Evolutionary conservation across 2,329 filamentous ascomycete species (phyloP).

Genomic region (Bimuria novae-zelandiae): DNA sequence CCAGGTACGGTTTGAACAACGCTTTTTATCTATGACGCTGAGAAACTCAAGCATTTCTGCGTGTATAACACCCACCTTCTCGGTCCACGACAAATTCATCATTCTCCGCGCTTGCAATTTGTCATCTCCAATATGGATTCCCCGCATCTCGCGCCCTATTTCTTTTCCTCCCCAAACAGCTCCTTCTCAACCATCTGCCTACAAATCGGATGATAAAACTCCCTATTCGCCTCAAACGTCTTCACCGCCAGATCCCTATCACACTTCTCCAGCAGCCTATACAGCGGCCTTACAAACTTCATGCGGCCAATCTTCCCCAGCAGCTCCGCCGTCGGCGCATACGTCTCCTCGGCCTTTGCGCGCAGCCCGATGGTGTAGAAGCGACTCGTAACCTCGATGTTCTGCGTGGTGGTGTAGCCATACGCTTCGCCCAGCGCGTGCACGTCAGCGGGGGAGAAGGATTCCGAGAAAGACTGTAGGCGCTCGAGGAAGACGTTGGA

Average conservation of each 20-base stretch:
- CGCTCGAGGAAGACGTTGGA: conserved; percentile 87
- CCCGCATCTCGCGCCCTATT: conserved; percentile 9
- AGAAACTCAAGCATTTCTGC: too few relatives aligned
- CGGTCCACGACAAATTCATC: background rate
- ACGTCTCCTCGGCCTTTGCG: conserved; percentile 70
- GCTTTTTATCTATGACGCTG: too few relatives aligned
- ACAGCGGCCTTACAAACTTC: conserved; percentile 95
- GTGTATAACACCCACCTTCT: too few relatives aligned
- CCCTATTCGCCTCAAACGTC: conserved; percentile 84
- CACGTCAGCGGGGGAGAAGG: conserved; percentile 68
- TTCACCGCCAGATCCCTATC: conserved; percentile 75
- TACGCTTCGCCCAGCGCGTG: conserved; percentile 77
- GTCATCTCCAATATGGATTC: too few relatives aligned
- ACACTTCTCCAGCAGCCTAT: conserved; percentile 73
- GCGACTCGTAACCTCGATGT: conserved; percentile 82
- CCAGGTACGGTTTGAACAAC: too few relatives aligned
- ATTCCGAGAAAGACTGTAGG: conserved; percentile 68
- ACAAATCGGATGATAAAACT: conserved; percentile 97
- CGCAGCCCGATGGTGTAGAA: conserved; percentile 81
- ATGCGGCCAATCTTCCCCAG: conserved; percentile 86
- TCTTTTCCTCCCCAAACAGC: conserved; percentile 55
- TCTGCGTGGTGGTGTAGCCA: conserved; percentile 64
- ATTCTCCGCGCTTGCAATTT: too few relatives aligned
- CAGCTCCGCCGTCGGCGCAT: conserved; percentile 72
- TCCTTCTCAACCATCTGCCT: conserved; percentile 80